Conservation (phyloP, 75 land plant species). For the Picea sitchensis region DNA sequence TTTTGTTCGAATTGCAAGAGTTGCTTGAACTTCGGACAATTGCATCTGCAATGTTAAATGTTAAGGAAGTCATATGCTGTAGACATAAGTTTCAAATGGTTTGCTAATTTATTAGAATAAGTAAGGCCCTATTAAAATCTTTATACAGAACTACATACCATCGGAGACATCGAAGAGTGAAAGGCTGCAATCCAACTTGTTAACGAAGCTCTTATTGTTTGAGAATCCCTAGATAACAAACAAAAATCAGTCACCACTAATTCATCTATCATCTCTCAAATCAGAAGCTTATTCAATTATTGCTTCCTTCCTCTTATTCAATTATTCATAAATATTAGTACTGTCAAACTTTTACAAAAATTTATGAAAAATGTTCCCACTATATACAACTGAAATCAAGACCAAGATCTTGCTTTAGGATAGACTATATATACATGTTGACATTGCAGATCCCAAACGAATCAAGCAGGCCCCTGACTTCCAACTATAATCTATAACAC, state of each 20-base stretch:
- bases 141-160: slow-evolving; percentile 16
- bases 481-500: too few species aligned
- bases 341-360: neutral
- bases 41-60: slow-evolving; percentile 20
- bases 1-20: slow-evolving; percentile 23
- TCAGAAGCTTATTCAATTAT: neutral
- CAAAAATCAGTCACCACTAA: neutral
- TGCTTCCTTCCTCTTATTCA: neutral
- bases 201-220: slow-evolving; percentile 24
- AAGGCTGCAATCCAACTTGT: slow-evolving; percentile 41
- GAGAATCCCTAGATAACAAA: slow-evolving; percentile 16
- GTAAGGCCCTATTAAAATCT: neutral
- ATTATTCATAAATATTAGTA: neutral
- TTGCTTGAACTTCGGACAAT: slow-evolving; percentile 23
- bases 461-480: neutral
- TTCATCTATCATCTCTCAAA: neutral
- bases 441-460: neutral
- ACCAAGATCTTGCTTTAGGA: neutral
- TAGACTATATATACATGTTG: neutral
- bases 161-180: slow-evolving; percentile 36
- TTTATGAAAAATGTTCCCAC: neutral
- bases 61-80: neutral
- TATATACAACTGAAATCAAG: neutral
- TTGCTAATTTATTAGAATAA: neutral
- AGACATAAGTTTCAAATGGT: neutral